These are phyloP conservation scores for Debaryomyces udenii DNA, from an alignment of 1,139 yeast species.

Conservation along the genomic window DNA sequence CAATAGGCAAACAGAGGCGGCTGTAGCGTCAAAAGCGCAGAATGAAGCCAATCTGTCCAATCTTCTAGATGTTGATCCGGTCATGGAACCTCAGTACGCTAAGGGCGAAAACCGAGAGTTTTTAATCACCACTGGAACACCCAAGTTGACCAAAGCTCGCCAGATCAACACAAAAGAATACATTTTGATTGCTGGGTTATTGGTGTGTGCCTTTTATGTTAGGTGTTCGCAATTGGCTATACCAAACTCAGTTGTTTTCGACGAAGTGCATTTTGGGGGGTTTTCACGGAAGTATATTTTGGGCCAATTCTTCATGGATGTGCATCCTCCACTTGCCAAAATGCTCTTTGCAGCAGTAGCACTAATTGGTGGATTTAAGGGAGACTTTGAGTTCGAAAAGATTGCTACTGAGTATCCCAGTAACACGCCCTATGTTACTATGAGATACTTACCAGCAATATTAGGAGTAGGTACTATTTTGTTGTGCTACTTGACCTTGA, in stretches of 20 bases:
- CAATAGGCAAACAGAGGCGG: constrained; percentile 4
- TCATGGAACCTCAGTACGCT: constrained; percentile 27
- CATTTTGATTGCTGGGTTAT: constrained; percentile 46
- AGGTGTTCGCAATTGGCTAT: constrained; percentile 33
- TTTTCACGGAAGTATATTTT: constrained; percentile 74
- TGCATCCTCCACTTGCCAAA: constrained; percentile 92
- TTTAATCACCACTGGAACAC: constrained; percentile 31
- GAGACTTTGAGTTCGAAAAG: constrained; percentile 69
- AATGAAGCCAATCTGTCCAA: constrained; percentile 1
- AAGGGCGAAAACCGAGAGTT: constrained; percentile 33
- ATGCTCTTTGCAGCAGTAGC: constrained; percentile 83
- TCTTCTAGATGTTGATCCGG: constrained; percentile 25
- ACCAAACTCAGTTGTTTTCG: constrained; percentile 42
- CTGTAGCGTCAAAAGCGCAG: constrained; percentile 3
- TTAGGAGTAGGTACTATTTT: constrained; percentile 81
- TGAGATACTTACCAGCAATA: constrained; percentile 86
- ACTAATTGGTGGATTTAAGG: constrained; percentile 72
- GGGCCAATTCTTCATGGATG: constrained; percentile 84
- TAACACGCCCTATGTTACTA: constrained; percentile 69
- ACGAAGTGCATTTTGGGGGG: constrained; percentile 63
- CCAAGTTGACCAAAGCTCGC: constrained; percentile 24
- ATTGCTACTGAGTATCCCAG: constrained; percentile 70
- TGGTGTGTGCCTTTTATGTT: constrained; percentile 55
- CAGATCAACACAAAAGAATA: constrained; percentile 30
- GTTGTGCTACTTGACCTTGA: constrained; percentile 76